phyloP scores from a whole-genome alignment of 305 asterid species.

The Petunia hybrid region DNA sequence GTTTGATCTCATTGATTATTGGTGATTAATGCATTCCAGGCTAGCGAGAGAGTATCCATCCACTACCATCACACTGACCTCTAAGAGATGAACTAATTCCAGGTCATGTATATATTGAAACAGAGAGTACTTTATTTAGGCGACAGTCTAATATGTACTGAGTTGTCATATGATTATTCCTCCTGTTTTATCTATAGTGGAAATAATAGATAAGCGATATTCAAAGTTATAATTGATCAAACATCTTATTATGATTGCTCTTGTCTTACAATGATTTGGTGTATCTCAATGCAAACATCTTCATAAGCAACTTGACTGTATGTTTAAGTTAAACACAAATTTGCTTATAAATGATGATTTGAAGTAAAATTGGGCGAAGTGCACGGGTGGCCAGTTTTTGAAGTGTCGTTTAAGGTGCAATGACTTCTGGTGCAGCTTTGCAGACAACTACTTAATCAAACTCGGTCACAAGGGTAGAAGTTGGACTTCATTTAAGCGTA shows the following conservation, averaged over 20 bases:
- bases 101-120: neutral
- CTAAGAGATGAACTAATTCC: neutral
- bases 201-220: neutral
- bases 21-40: constrained; percentile 22
- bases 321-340: neutral
- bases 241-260: neutral
- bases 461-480: too few species aligned
- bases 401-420: too few species aligned
- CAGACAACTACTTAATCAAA: too few species aligned
- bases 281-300: neutral
- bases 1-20: constrained; percentile 19
- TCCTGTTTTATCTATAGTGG: neutral
- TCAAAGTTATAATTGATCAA: neutral
- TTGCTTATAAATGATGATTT: neutral
- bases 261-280: neutral
- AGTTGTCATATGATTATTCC: neutral
- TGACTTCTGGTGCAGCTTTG: too few species aligned
- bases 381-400: too few species aligned
- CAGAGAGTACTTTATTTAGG: neutral
- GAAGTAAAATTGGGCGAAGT: neutral
- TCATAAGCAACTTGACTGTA: neutral
- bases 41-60: neutral
- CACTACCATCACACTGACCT: neutral
- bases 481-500: too few species aligned
- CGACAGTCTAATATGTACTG: neutral